Percentiles rank a stretch among this genome's conserved stretches.
These are phyloP conservation scores for Rickenella mellea DNA, from an alignment of 768 basidiomycete genomes.

Conservation along the genomic window DNA sequence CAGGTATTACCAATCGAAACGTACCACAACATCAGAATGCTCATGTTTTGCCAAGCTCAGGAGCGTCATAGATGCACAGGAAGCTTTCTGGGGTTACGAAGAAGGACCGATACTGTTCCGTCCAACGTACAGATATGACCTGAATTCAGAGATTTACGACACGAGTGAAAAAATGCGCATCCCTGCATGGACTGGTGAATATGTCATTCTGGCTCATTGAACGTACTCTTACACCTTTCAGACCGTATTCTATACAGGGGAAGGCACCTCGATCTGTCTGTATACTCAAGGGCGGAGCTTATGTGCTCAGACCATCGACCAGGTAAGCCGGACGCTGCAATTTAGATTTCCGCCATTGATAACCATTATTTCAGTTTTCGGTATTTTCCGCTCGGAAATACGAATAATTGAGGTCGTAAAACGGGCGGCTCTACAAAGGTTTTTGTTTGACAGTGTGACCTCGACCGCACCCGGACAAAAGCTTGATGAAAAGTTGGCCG, in stretches of 20 bases:
- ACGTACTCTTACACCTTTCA: conserved; percentile 20
- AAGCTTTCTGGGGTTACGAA: conserved; percentile 73
- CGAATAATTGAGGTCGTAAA: conserved; percentile 73
- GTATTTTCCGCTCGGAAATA: conserved; percentile 68
- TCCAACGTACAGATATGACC: conserved; percentile 90
- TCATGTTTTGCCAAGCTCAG: conserved; percentile 42
- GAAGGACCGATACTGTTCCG: conserved; percentile 89
- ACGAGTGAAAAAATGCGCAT: conserved; percentile 93
- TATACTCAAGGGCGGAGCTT: conserved; percentile 81
- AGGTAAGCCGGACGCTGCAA: conserved; percentile 33
- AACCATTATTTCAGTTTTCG: conserved; percentile 52
- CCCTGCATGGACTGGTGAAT: conserved; percentile 92
- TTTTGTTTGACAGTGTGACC: conserved; percentile 58
- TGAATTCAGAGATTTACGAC: conserved; percentile 81
- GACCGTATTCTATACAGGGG: conserved; percentile 93
- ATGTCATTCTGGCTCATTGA: background rate
- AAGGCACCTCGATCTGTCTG: conserved; percentile 52
- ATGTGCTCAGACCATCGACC: conserved; percentile 94
- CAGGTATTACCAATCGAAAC: conserved; percentile 46
- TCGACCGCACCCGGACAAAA: conserved; percentile 56
- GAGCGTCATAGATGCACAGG: conserved; percentile 58
- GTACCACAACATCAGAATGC: background rate
- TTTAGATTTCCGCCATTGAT: background rate
- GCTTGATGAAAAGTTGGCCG: conserved; percentile 61
- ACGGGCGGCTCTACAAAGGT: conserved; percentile 55